A percentile compares a stretch with the other conserved stretches of the same genome.
phyloP scores from a whole-genome alignment of 176 grass and related monocot species.

The Poa annua region DNA sequence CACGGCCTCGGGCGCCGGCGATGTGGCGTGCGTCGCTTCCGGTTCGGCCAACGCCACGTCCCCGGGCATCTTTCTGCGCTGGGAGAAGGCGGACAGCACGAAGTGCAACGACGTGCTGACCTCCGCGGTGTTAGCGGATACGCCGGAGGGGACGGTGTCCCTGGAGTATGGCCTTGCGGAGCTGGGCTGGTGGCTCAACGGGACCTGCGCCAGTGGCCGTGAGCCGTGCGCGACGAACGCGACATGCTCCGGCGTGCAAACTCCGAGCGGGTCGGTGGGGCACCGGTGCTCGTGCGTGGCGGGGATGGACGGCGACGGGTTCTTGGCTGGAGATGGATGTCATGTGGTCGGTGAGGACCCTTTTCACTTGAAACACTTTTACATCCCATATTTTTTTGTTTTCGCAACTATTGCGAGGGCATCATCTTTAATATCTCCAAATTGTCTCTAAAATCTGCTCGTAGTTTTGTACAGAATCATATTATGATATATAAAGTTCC shows the following conservation, averaged over 20 bases:
- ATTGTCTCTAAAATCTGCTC: too few relatives aligned
- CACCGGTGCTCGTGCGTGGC: conserved; percentile 45
- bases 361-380: too few relatives aligned
- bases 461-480: too few relatives aligned
- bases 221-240: conserved; percentile 49
- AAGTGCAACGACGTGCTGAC: conserved; percentile 39
- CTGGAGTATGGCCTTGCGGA: conserved; percentile 50
- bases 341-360: neutral
- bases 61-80: neutral
- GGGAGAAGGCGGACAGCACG: neutral
- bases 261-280: neutral
- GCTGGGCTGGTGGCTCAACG: conserved; percentile 73
- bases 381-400: too few relatives aligned
- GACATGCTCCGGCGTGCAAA: neutral
- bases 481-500: too few relatives aligned
- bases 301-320: conserved; percentile 67
- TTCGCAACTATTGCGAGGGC: too few relatives aligned
- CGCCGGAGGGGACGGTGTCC: neutral
- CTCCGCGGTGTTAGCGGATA: neutral
- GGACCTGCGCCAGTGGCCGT: neutral
- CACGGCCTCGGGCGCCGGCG: neutral
- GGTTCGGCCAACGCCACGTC: neutral
- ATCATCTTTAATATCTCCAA: too few relatives aligned
- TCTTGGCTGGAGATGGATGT: conserved; percentile 59
- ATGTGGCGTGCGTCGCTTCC: conserved; percentile 24